phyloP scores from a whole-genome alignment of 495 filamentous ascomycete species.

The Neurospora intermedia region DNA sequence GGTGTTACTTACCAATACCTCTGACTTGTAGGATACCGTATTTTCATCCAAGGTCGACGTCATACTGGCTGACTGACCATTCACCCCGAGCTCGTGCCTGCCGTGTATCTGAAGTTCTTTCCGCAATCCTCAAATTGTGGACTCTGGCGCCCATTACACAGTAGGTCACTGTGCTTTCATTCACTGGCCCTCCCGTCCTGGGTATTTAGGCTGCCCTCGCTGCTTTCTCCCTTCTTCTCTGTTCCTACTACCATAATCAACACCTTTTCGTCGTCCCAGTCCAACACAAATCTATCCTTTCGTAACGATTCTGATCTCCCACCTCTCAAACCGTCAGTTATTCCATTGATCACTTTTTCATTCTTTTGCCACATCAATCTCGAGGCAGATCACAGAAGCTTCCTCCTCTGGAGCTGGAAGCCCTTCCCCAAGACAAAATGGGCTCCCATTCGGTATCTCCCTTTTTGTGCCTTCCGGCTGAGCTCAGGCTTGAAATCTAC shows the following conservation, averaged over 20 bases:
- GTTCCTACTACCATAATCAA: no score
- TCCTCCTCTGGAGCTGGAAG: neutral
- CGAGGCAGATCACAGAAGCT: neutral
- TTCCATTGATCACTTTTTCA: neutral
- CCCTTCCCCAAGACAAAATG: neutral
- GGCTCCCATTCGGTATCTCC: neutral
- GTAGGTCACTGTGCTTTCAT: no score
- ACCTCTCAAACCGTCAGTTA: neutral
- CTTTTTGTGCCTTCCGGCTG: neutral
- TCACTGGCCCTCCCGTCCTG: no score
- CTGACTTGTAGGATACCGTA: neutral
- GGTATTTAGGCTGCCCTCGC: no score
- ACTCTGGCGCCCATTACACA: no score
- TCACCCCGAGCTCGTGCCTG: neutral
- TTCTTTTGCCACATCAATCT: neutral
- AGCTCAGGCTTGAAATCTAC: neutral
- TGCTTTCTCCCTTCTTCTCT: no score
- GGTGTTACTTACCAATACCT: neutral
- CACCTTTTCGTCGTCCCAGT: no score
- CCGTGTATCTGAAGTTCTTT: neutral
- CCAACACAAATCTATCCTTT: neutral
- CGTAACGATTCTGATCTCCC: neutral
- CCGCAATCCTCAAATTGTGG: neutral
- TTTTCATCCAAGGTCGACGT: neutral
- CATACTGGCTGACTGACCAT: neutral